phyloP scores from a whole-genome alignment of 345 rosid species.

The Streptanthus diversifolius region DNA sequence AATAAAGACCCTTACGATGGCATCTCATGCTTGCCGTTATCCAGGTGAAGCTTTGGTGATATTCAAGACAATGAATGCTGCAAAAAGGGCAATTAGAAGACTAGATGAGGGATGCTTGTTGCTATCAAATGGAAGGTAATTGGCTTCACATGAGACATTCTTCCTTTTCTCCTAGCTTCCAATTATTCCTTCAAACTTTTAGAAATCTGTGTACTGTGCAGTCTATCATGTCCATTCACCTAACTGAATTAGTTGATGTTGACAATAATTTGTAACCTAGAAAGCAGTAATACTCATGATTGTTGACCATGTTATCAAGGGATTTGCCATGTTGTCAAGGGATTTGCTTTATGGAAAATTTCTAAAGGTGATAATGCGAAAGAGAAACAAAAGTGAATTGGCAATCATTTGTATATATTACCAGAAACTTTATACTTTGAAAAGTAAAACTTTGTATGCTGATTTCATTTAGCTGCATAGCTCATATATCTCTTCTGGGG shows the following conservation, averaged over 20 bases:
- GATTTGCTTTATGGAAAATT: not conserved
- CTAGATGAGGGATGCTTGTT: constrained; percentile 58
- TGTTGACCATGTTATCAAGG: not conserved
- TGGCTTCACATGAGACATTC: not conserved
- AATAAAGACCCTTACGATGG: not conserved
- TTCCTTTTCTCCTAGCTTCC: not conserved
- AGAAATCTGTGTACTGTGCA: not conserved
- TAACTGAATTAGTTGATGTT: not conserved
- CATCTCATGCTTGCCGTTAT: constrained; percentile 18
- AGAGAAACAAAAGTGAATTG: not conserved
- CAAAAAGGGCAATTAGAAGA: constrained; percentile 47
- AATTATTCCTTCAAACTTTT: not conserved
- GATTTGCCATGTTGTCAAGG: not conserved
- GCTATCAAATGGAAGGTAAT: constrained; percentile 70
- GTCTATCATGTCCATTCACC: not conserved
- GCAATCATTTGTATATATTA: not conserved
- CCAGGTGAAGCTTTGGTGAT: constrained; percentile 70
- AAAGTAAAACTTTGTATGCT: not conserved
- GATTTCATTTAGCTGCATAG: not conserved
- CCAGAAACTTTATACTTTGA: not conserved
- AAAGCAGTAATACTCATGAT: not conserved
- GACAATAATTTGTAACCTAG: not conserved
- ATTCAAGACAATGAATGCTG: constrained; percentile 52
- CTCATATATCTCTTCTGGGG: not conserved
- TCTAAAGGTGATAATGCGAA: not conserved